Conservation (phyloP, 2,329 filamentous ascomycete species). For the Ciborinia camelliae region DNA sequence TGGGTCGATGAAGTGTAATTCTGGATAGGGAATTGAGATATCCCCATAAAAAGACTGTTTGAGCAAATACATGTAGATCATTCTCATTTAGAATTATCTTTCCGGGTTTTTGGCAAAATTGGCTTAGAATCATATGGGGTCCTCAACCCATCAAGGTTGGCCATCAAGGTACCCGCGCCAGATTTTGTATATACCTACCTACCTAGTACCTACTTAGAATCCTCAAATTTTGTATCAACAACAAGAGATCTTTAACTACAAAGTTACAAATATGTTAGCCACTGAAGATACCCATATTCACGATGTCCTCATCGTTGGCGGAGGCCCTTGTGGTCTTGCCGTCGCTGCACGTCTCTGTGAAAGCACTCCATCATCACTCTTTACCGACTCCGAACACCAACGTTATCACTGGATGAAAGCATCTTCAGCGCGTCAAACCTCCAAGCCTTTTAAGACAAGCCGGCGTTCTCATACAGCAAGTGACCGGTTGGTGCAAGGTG, state of each 20-base stretch:
- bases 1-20: slow-evolving; percentile 55
- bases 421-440: slow-evolving; percentile 53
- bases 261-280: slow-evolving; percentile 9
- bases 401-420: slow-evolving; percentile 68
- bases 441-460: slow-evolving; percentile 33
- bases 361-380: slow-evolving; percentile 70
- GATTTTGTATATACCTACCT: slow-evolving; percentile 2
- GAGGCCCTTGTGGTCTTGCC: slow-evolving; percentile 71
- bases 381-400: slow-evolving; percentile 79
- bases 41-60: background rate
- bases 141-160: slow-evolving; percentile 5
- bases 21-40: background rate
- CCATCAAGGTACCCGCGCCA: slow-evolving; percentile 21
- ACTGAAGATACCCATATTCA: slow-evolving; percentile 40
- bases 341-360: slow-evolving; percentile 70
- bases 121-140: slow-evolving; percentile 5
- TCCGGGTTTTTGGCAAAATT: background rate
- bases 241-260: background rate
- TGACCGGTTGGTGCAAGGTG: slow-evolving; percentile 33
- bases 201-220: background rate
- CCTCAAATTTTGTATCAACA: background rate
- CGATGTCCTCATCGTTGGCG: slow-evolving; percentile 63
- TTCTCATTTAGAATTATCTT: background rate
- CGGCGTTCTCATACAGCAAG: slow-evolving; percentile 39
- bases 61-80: background rate